Evolutionary conservation across 2,329 filamentous ascomycete species (phyloP), one percentile per base, ranked within the genome.

Genomic region (Aspergillus ustus): DNA sequence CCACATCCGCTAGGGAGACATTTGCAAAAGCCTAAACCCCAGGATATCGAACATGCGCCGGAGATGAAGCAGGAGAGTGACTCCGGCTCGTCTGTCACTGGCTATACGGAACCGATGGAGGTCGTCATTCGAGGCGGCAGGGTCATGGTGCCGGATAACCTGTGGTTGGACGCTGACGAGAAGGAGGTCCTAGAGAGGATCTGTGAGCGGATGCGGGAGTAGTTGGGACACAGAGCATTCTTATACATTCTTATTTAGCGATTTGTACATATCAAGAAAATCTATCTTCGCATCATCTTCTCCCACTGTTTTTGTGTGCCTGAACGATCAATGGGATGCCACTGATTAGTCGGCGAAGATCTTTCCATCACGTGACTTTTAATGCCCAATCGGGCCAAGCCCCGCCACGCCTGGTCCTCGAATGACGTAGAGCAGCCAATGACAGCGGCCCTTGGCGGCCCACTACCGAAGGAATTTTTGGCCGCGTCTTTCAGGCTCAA

Each of bases 151-250:
- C 71, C 77, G 3, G 71, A 75, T 60, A 70, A 73, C n/a, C 48
- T 79, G 17, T 71, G 63, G 45, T 56, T 80, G 22, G 73, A 72
- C 15, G 60, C 66, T 2, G 70, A 73, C 40, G 77, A 79, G 66
- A 69, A 59, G 60, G 63, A 67, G 52, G 59, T 75, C 1, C 62
- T 80, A 28, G 68, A 73, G 50, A 69, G 59, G 29, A 70, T 80
- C 20, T 74, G 76, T 52, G 65, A 72, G 44, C 71, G 76, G 52
- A 65, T 79, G 60, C 73, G 65, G 63, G 52, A 63, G 60, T 61
- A 20, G 20, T 52, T 20, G 25, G 25, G 25, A 25, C 25, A 5
- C 6, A 25, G 25, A 25, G 6, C 6, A 25, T 25, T 25, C 25
- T 34, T 28, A 34, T 7, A 7, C 29, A 17, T 31, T 29, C 3